Conservation (phyloP, 2,329 filamentous ascomycete genomes). For the Fusarium albosuccineum region DNA sequence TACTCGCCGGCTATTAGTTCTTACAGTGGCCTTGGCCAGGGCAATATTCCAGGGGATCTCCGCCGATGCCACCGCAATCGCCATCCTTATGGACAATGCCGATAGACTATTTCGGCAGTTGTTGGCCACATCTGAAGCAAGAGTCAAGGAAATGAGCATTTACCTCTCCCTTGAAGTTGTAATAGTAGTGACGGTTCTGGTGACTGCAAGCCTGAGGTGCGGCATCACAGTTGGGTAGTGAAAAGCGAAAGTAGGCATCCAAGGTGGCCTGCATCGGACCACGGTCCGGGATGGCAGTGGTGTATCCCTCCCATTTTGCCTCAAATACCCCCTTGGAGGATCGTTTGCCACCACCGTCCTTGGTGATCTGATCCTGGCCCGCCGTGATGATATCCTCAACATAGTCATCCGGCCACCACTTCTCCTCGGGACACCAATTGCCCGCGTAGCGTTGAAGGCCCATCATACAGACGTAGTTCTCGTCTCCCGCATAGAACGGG, state of each 20-base stretch:
- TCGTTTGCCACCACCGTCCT: not conserved
- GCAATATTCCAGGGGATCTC: constrained; percentile 1
- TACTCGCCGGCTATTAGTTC: not conserved
- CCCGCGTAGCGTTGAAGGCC: not conserved
- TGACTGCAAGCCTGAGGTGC: not conserved
- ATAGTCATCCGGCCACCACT: constrained; percentile 16
- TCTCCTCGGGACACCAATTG: not conserved
- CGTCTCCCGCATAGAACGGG: not conserved
- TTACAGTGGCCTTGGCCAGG: constrained; percentile 8
- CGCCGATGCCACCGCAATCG: constrained; percentile 9
- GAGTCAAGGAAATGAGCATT: not conserved
- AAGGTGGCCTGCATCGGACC: constrained; percentile 5
- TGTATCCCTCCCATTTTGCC: constrained; percentile 1
- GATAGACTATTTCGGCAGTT: not conserved
- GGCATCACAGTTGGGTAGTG: constrained; percentile 3
- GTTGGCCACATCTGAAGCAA: not conserved
- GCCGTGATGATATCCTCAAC: constrained; percentile 14
- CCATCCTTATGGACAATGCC: constrained; percentile 12
- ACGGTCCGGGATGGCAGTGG: not conserved
- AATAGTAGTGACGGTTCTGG: constrained; percentile 14
- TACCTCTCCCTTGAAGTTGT: constrained; percentile 13
- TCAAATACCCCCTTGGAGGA: constrained; percentile 2
- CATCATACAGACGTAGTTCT: constrained; percentile 9
- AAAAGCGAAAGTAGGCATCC: not conserved
- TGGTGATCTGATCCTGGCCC: constrained; percentile 17